Base-by-base conservation (phyloP, 78 protist genomes). In the Monocercomonoides exilis region DNA sequence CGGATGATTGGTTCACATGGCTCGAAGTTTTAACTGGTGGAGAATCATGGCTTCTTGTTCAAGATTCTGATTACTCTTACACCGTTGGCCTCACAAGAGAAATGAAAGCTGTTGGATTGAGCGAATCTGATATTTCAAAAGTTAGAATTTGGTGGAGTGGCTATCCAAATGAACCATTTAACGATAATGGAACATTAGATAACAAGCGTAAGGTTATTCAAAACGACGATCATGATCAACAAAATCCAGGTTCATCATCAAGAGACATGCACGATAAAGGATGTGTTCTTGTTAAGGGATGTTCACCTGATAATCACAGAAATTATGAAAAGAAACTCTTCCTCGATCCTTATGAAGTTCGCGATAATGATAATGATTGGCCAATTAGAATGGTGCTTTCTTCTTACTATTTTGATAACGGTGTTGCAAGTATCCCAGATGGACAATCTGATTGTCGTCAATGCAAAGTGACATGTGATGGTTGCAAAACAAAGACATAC, bases 201-300 rank as follows among this genome's bases (percentile, higher is more conserved):
- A n/a, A n/a, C 1, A 3, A 21, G 45, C 84, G 85, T 33, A 2
- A 43, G 84, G 89, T 77, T 38, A 63, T 63, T 3, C 64, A 87
- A 77, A 87, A 87, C 64, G 90, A 87, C 64, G 90, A 87, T 44
- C 3, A 3, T 11, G 90, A 44, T 46, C 92, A 90, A 77, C 90
- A 87, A 82, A 90, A 43, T 44, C 89, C 92, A 0, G 94, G 92
- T 36, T 45, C 85, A 1, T 44, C 88, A 45, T 80, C 88, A 3
- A 77, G 94, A 21, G 94, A 92, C 86, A 90, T 92, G 94, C 88
- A 79, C 2, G 89, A 46, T n/a, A 1, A 85, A 45, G 94, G 94
- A 41, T 1, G 85, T 80, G 82, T 92, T 54, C 43, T 89, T 3
- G 43, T 84, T 32, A 84, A 85, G 85, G 85, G 3, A 32, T 0